Evolutionary conservation across 371 early-diverging fungal species (phyloP).

Genomic region (Circinella umbellata): DNA sequence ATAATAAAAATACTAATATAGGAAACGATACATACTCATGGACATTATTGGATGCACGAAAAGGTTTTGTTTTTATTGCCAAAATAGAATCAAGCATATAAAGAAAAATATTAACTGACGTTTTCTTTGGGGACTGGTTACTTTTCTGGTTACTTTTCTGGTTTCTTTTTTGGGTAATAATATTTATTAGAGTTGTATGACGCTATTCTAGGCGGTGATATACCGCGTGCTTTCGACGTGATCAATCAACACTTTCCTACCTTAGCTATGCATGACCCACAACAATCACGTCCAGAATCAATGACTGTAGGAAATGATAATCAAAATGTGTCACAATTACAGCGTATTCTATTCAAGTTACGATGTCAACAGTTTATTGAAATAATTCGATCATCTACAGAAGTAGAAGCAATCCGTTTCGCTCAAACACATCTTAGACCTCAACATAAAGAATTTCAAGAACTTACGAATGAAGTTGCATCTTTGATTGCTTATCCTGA

Average conservation of each 20-base stretch:
- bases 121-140: no score
- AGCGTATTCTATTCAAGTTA: slow-evolving; percentile 30
- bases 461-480: slow-evolving; percentile 39
- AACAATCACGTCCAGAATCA: neutral
- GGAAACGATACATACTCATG: slow-evolving; percentile 21
- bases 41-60: slow-evolving; percentile 45
- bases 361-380: slow-evolving; percentile 50
- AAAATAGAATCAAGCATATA: neutral
- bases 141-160: neutral
- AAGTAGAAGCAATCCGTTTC: slow-evolving; percentile 37
- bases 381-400: slow-evolving; percentile 28
- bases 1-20: neutral
- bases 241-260: slow-evolving; percentile 37
- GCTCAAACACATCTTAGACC: slow-evolving; percentile 41
- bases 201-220: slow-evolving; percentile 36
- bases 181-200: slow-evolving; percentile 28
- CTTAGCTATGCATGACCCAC: slow-evolving; percentile 24
- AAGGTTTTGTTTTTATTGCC: slow-evolving; percentile 21
- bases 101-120: no score
- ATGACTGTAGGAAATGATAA: slow-evolving; percentile 1
- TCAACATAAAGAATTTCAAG: slow-evolving; percentile 23
- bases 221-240: slow-evolving; percentile 37
- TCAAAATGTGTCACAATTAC: slow-evolving; percentile 4
- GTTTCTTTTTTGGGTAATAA: neutral
- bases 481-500: slow-evolving; percentile 45